phyloP scores from a whole-genome alignment of 805 yeast genomes.

The Spathaspora gorwiae region DNA sequence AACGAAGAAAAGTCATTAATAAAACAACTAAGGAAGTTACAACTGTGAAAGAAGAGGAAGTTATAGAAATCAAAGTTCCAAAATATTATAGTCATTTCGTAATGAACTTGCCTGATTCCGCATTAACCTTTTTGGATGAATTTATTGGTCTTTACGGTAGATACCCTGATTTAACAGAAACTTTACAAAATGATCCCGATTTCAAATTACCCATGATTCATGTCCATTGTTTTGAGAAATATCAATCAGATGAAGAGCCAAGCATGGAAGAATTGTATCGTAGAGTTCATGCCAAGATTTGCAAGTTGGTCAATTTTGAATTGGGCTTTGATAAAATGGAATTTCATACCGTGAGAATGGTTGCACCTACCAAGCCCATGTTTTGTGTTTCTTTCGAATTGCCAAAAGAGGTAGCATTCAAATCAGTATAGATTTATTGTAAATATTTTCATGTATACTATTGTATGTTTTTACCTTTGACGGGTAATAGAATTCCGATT shows the following conservation, averaged over 20 bases:
- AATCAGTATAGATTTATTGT: constrained; percentile 3
- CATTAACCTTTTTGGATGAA: constrained; percentile 74
- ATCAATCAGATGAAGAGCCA: constrained; percentile 59
- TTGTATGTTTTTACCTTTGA: too few relatives aligned
- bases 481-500: too few relatives aligned
- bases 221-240: constrained; percentile 91
- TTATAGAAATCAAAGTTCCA: constrained; percentile 40
- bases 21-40: constrained; percentile 7
- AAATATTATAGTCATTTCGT: constrained; percentile 65
- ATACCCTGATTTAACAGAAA: constrained; percentile 27
- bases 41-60: constrained; percentile 13
- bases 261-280: constrained; percentile 70
- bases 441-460: too few relatives aligned
- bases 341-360: constrained; percentile 87
- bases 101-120: constrained; percentile 95
- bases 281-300: constrained; percentile 55
- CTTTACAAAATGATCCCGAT: constrained; percentile 34
- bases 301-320: constrained; percentile 42
- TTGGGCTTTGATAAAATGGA: constrained; percentile 45
- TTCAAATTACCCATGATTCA: constrained; percentile 71
- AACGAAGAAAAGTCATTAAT: constrained; percentile 35
- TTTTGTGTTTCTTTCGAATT: constrained; percentile 77
- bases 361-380: constrained; percentile 97
- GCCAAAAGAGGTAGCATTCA: constrained; percentile 63
- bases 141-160: constrained; percentile 67